Evolutionary conservation across 495 filamentous ascomycete genomes (phyloP).

Genomic region (Xylaria longipes): DNA sequence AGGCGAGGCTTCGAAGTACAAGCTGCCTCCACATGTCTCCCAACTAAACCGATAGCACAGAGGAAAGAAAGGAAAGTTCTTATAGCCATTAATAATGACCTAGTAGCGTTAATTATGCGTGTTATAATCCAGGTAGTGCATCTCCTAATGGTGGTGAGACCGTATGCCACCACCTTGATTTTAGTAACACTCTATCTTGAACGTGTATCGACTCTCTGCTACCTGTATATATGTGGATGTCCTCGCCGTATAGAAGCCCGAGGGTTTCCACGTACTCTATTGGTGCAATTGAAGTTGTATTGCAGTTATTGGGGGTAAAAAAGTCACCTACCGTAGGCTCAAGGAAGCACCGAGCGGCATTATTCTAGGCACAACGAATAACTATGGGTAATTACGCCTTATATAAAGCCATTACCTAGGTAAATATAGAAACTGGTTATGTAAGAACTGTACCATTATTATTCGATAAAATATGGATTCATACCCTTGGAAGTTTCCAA

Average conservation of each 20-base stretch:
- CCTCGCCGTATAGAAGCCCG: background rate
- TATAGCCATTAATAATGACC: background rate
- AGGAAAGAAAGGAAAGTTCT: background rate
- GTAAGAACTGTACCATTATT: no score
- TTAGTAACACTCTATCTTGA: background rate
- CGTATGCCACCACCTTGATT: background rate
- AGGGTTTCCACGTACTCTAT: background rate
- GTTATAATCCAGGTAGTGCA: background rate
- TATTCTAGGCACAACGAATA: no score
- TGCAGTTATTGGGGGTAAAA: background rate
- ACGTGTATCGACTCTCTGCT: background rate
- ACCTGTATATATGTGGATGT: background rate
- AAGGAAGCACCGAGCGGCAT: no score
- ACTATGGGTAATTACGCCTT: no score
- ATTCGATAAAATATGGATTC: no score
- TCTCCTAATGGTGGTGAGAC: background rate
- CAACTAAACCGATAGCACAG: background rate
- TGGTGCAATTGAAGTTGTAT: constrained; percentile 6
- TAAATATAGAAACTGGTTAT: no score
- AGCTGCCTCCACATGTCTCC: background rate
- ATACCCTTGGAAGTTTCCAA: no score
- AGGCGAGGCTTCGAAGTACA: background rate
- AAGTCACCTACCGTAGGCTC: no score
- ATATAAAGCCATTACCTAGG: no score
- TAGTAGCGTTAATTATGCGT: background rate